Evolutionary conservation across 75 land plant species (phyloP).

Genomic region (Selaginella moellendorffii): DNA sequence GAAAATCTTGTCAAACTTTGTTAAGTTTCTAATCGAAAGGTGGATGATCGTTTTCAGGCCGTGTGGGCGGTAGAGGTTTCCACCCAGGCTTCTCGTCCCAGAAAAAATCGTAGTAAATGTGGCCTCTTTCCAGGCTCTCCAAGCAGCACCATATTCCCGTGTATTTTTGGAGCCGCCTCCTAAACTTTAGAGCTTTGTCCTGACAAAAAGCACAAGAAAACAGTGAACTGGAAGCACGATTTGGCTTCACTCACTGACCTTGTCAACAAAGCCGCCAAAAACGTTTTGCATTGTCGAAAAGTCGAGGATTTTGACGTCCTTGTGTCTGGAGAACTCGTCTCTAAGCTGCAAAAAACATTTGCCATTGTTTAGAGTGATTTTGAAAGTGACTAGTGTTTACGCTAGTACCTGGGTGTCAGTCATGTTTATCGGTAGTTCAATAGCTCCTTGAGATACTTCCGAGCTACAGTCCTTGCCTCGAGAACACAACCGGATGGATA

Average conservation of each 20-base stretch:
- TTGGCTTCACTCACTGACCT: too few species aligned
- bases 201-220: constrained; percentile 9
- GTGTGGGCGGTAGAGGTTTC: constrained; percentile 74
- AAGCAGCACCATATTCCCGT: constrained; percentile 94
- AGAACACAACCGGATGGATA: background rate
- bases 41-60: constrained; percentile 55
- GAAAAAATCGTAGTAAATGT: constrained; percentile 91
- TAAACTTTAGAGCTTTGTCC: constrained; percentile 54
- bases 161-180: constrained; percentile 59
- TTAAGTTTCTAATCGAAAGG: constrained; percentile 18
- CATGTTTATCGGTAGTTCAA: background rate
- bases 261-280: constrained; percentile 60
- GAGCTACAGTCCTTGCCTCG: background rate
- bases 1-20: too few species aligned
- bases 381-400: too few species aligned
- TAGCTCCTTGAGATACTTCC: background rate
- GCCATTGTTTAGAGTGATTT: too few species aligned
- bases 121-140: constrained; percentile 42
- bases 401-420: background rate
- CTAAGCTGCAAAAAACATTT: constrained; percentile 50
- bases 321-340: constrained; percentile 35
- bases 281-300: constrained; percentile 68
- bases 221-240: background rate
- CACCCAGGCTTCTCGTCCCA: constrained; percentile 95
- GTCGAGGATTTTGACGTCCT: constrained; percentile 60